Percentiles rank a stretch among this genome's conserved stretches.
These are phyloP conservation scores for Paraconiothyrium sp. DNA, from an alignment of 2,329 filamentous ascomycete species.

Conservation along the genomic window DNA sequence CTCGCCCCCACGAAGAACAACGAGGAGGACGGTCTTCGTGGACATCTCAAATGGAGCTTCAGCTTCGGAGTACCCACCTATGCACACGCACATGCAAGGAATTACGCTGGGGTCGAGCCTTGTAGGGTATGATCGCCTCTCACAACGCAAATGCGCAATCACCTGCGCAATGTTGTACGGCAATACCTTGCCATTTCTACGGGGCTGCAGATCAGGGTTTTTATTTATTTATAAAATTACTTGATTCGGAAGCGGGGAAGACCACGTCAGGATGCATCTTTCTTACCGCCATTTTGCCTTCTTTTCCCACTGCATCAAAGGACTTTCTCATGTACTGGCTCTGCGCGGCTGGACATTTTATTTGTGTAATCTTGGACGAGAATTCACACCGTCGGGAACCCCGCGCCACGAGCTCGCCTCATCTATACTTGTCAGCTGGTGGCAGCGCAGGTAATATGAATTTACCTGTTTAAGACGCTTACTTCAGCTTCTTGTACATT, in stretches of 20 bases:
- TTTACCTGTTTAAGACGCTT: not conserved
- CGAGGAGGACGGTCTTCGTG: not conserved
- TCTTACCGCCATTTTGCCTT: not conserved
- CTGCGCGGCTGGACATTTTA: not conserved
- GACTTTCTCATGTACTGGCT: not conserved
- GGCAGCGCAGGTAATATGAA: not conserved
- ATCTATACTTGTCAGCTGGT: not conserved
- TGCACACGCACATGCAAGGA: not conserved
- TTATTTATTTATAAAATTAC: not conserved
- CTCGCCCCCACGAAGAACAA: not conserved
- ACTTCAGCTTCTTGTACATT: not conserved
- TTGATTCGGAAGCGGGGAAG: not conserved
- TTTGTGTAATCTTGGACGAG: not conserved
- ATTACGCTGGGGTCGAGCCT: not conserved
- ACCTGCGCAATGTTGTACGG: not conserved
- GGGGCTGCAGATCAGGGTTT: not conserved
- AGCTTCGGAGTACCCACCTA: not conserved
- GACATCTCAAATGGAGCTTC: not conserved
- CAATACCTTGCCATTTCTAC: not conserved
- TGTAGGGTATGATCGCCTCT: not conserved
- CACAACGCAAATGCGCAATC: not conserved
- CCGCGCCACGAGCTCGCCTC: not conserved
- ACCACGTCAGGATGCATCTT: conserved; percentile 6
- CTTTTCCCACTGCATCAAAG: not conserved
- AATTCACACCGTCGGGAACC: not conserved